Percentiles rank a stretch among this genome's conserved stretches.
Conservation (phyloP, 169 alveolate species). For the Plasmodium cynomolgi region DNA sequence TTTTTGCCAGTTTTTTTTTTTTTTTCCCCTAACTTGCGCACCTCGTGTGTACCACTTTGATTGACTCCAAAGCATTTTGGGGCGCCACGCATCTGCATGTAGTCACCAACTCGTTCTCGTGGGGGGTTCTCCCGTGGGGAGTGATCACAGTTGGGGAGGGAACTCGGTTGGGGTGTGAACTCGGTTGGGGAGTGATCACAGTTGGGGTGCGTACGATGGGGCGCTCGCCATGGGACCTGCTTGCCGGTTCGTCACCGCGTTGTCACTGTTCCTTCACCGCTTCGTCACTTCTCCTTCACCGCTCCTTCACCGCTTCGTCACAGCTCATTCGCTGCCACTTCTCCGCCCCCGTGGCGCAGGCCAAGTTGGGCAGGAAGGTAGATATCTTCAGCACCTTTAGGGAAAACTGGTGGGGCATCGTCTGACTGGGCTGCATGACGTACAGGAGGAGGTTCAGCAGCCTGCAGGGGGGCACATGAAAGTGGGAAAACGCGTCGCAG, state of each 20-base stretch:
- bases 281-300: background rate
- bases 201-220: too few species aligned
- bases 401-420: constrained; percentile 15
- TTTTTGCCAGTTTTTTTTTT: too few species aligned
- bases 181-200: too few species aligned
- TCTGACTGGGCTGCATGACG: constrained; percentile 47
- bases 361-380: constrained; percentile 35
- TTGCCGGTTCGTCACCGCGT: background rate
- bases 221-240: too few species aligned
- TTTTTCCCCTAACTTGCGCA: background rate
- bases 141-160: too few species aligned
- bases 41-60: background rate
- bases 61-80: background rate
- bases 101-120: background rate
- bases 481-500: too few species aligned
- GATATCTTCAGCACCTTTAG: constrained; percentile 42
- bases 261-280: background rate
- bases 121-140: too few species aligned
- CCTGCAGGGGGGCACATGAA: constrained; percentile 6
- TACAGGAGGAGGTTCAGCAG: constrained; percentile 23
- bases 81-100: background rate
- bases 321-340: background rate
- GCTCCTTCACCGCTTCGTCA: background rate
- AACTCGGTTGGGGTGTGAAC: too few species aligned
- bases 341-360: background rate